Evolutionary conservation across 352 stramenopile genomes (phyloP).

Genomic region (Phytopythium mirpurense): DNA sequence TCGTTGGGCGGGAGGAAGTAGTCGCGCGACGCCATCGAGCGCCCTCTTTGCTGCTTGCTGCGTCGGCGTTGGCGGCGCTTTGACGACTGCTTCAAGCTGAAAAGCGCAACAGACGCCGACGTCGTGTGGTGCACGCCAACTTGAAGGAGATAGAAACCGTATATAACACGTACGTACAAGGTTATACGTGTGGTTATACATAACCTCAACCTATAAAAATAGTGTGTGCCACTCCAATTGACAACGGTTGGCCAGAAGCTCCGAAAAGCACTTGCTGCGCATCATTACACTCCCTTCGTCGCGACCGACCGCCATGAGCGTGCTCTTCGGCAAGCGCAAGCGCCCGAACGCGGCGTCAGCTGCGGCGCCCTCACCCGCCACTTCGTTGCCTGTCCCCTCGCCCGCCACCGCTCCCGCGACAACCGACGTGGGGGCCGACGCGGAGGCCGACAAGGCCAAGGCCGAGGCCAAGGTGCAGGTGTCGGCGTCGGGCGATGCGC

Average conservation of each 20-base stretch:
- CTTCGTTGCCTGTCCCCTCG: neutral
- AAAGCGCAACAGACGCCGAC: too few relatives aligned
- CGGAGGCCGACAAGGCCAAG: slow-evolving; percentile 39
- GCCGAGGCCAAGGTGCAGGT: slow-evolving; percentile 16
- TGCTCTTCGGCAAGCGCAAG: slow-evolving; percentile 75
- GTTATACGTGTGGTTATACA: too few relatives aligned
- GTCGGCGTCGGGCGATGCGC: slow-evolving; percentile 31
- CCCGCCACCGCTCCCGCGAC: too few relatives aligned
- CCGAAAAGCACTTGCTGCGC: too few relatives aligned
- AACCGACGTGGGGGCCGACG: slow-evolving; percentile 5
- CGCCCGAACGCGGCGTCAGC: slow-evolving; percentile 15
- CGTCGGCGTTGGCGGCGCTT: neutral
- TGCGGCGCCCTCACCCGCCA: neutral
- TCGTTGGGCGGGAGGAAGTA: slow-evolving; percentile 7
- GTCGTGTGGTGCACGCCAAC: neutral
- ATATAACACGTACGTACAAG: too few relatives aligned
- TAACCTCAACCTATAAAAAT: too few relatives aligned
- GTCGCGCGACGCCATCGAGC: slow-evolving; percentile 4
- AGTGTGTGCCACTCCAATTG: neutral
- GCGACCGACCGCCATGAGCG: slow-evolving; percentile 36
- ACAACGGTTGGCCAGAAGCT: neutral
- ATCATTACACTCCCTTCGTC: too few relatives aligned
- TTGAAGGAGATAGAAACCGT: neutral
- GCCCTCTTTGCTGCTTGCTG: neutral
- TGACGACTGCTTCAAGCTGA: neutral